A percentile compares a stretch with the other conserved stretches of the same genome.
phyloP scores from a whole-genome alignment of 2,329 filamentous ascomycete species.

The Verticillium nubilum region DNA sequence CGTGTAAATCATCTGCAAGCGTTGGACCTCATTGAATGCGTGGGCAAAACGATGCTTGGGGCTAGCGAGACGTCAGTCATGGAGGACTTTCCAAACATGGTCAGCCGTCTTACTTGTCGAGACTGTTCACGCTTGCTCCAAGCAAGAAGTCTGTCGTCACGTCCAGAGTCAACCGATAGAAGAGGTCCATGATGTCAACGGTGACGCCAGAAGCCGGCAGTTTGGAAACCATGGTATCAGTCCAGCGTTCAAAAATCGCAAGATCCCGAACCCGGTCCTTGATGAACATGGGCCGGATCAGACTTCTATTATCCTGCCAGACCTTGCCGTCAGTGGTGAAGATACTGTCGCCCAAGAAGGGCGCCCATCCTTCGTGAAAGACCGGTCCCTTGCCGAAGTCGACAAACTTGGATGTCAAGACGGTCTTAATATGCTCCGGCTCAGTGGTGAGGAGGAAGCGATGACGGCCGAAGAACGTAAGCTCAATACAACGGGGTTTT shows the following conservation, averaged over 20 bases:
- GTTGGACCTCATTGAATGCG: constrained; percentile 66
- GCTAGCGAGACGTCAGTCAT: constrained; percentile 23
- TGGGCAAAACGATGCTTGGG: constrained; percentile 57
- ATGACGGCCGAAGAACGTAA: constrained; percentile 22
- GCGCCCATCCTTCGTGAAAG: constrained; percentile 37
- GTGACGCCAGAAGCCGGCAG: constrained; percentile 48
- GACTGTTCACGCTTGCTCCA: constrained; percentile 47
- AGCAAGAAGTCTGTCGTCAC: constrained; percentile 65
- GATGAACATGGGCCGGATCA: constrained; percentile 49
- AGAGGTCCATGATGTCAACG: constrained; percentile 56
- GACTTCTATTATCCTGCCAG: constrained; percentile 48
- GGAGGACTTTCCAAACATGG: not conserved
- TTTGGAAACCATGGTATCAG: constrained; percentile 50
- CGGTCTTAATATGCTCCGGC: constrained; percentile 39
- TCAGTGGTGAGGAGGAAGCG: constrained; percentile 44
- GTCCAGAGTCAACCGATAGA: constrained; percentile 62
- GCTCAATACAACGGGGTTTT: constrained; percentile 29
- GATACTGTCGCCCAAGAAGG: constrained; percentile 50
- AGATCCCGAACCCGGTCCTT: constrained; percentile 43
- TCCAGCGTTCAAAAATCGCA: constrained; percentile 54
- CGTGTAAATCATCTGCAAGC: constrained; percentile 59
- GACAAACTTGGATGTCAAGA: constrained; percentile 48
- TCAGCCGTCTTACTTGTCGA: constrained; percentile 27
- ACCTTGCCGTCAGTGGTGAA: constrained; percentile 45
- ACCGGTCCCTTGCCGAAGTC: constrained; percentile 42